phyloP scores from a whole-genome alignment of 2,329 filamentous ascomycete genomes.

The Pseudophaeomoniella oleicola region DNA sequence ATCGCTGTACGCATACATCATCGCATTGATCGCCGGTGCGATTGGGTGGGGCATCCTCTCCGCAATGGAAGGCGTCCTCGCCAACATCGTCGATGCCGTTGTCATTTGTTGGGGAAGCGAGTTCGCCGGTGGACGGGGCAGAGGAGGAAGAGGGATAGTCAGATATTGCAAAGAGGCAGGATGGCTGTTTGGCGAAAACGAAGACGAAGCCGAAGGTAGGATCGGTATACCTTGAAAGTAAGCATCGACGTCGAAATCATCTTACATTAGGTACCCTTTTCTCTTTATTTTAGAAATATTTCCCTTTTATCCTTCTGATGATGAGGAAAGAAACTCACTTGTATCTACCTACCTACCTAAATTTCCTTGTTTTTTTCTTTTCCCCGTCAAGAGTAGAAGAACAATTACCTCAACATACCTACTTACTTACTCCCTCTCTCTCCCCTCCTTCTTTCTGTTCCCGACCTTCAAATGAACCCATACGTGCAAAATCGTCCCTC shows the following conservation, averaged over 20 bases:
- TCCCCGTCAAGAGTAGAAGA: too few species aligned
- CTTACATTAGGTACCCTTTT: too few species aligned
- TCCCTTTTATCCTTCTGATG: too few species aligned
- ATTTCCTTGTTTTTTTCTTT: too few species aligned
- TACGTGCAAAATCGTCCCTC: too few species aligned
- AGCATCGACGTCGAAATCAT: not conserved
- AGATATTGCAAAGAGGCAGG: conserved; percentile 88
- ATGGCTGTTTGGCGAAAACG: conserved; percentile 60
- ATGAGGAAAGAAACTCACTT: too few species aligned
- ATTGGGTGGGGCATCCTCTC: conserved; percentile 91
- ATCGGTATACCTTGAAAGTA: not conserved
- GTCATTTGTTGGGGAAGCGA: conserved; percentile 94
- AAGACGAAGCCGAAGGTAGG: conserved; percentile 3
- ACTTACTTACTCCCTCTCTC: too few species aligned
- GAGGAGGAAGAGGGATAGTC: conserved; percentile 41
- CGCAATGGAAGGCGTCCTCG: conserved; percentile 76
- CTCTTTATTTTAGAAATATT: too few species aligned
- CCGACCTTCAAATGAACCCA: too few species aligned
- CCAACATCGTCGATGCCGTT: conserved; percentile 74
- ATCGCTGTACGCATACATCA: conserved; percentile 86
- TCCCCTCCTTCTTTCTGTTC: too few species aligned
- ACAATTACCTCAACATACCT: too few species aligned
- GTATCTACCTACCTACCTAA: too few species aligned
- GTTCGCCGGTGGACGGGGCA: conserved; percentile 40
- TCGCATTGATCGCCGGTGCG: conserved; percentile 80